These are phyloP conservation scores for Neurospora sp. DNA, from an alignment of 495 filamentous ascomycete species.

Conservation along the genomic window DNA sequence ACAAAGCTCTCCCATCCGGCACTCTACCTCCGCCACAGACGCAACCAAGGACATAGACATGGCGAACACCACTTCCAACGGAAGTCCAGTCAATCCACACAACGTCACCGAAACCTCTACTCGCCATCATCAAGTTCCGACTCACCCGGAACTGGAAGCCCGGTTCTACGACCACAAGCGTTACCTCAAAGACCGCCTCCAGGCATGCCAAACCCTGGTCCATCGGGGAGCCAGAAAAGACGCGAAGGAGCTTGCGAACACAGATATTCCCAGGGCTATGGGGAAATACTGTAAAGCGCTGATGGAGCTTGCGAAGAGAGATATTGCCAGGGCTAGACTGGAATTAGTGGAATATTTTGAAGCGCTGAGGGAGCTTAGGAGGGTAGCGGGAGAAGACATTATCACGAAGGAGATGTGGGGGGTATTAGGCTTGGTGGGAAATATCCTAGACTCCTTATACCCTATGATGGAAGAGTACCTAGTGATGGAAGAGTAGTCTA, in stretches of 20 bases:
- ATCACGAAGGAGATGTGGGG: not conserved
- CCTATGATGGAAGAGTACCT: not conserved
- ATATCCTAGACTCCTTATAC: no score
- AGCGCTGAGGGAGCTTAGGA: not conserved
- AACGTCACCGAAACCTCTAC: not conserved
- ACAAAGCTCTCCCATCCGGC: not conserved
- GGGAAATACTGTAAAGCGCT: not conserved
- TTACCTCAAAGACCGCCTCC: no score
- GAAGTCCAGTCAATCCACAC: not conserved
- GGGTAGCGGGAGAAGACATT: not conserved
- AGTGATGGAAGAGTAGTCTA: not conserved
- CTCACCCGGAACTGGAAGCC: no score
- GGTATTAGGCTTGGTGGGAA: no score
- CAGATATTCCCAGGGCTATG: not conserved
- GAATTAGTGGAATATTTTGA: not conserved
- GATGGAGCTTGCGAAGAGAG: not conserved
- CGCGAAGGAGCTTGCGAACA: no score
- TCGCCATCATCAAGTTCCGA: not conserved
- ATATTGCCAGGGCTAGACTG: not conserved
- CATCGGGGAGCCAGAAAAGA: no score
- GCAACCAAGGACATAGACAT: not conserved
- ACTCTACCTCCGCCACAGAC: not conserved
- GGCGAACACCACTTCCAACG: not conserved
- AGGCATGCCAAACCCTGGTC: no score
- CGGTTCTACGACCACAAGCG: no score